A percentile compares a stretch with the other conserved stretches of the same genome.
These are phyloP conservation scores for Cercospora sojina DNA, from an alignment of 2,329 filamentous ascomycete genomes.

Conservation along the genomic window DNA sequence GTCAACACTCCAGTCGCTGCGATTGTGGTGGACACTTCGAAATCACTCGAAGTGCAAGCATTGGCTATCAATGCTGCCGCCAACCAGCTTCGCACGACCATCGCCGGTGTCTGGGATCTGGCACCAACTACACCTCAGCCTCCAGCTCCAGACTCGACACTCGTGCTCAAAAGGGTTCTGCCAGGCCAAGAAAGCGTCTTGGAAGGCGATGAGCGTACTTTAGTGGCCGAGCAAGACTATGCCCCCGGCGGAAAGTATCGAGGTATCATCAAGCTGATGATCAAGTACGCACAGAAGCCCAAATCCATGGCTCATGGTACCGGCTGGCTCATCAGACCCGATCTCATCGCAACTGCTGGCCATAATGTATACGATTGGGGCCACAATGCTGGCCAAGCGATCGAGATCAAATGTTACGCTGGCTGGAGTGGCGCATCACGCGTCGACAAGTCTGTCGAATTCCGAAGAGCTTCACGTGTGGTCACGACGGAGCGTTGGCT, in stretches of 20 bases:
- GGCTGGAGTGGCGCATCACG: background rate
- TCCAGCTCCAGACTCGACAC: background rate
- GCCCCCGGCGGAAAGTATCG: background rate
- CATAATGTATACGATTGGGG: background rate
- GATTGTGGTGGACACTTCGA: background rate
- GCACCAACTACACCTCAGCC: background rate
- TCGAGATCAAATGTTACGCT: background rate
- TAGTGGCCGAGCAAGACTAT: background rate
- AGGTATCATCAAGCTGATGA: background rate
- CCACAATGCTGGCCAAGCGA: background rate
- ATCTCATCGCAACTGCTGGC: background rate
- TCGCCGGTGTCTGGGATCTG: background rate
- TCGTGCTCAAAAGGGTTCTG: background rate
- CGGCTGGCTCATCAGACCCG: background rate
- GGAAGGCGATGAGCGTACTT: background rate
- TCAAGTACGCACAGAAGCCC: background rate
- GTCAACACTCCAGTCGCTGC: background rate
- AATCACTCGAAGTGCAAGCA: background rate
- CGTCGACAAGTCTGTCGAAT: background rate
- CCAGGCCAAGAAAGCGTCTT: background rate
- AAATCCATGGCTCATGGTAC: background rate
- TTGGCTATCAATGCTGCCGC: constrained; percentile 1
- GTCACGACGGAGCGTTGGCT: background rate
- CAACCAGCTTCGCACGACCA: background rate
- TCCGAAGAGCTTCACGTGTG: background rate